A percentile compares a stretch with the other conserved stretches of the same genome.
Evolutionary conservation across 2,329 filamentous ascomycete species (phyloP).

Genomic region (Teratosphaeria pseudoeucalypti): DNA sequence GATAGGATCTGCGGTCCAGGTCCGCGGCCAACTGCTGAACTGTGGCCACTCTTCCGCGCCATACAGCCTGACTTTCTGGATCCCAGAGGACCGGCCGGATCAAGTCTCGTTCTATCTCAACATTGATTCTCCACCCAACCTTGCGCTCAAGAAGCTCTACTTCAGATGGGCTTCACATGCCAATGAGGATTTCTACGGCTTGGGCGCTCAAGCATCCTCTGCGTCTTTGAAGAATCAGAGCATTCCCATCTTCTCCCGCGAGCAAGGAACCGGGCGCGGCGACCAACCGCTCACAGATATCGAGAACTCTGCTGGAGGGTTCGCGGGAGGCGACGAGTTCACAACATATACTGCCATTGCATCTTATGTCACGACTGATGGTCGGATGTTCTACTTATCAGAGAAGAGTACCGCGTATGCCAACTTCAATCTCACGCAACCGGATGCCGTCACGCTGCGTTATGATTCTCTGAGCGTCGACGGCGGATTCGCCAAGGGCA

Average conservation of each 20-base stretch:
- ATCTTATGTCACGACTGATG: constrained; percentile 24
- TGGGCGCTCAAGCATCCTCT: constrained; percentile 18
- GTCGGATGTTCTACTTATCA: constrained; percentile 22
- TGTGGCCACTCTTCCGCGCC: constrained; percentile 9
- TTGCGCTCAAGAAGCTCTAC: constrained; percentile 17
- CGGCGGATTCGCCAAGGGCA: constrained; percentile 14
- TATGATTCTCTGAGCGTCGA: constrained; percentile 17
- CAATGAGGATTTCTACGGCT: constrained; percentile 19
- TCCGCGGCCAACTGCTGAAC: constrained; percentile 13
- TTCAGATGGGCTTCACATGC: constrained; percentile 13
- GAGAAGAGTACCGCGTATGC: constrained; percentile 25
- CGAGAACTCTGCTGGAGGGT: constrained; percentile 15
- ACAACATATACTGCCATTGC: constrained; percentile 27
- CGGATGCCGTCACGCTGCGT: constrained; percentile 13
- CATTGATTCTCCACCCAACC: constrained; percentile 5
- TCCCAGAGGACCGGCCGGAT: constrained; percentile 10
- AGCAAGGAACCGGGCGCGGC: constrained; percentile 22
- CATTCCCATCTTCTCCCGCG: constrained; percentile 19
- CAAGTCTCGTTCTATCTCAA: constrained; percentile 14
- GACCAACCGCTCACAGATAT: constrained; percentile 18
- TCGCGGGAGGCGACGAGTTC: constrained; percentile 23
- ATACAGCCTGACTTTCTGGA: constrained; percentile 16
- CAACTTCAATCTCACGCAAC: constrained; percentile 22
- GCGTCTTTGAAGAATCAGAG: constrained; percentile 20
- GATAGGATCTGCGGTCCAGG: constrained; percentile 10